Base-by-base conservation (phyloP, 305 asterid genomes). In the Rubia balearica region DNA sequence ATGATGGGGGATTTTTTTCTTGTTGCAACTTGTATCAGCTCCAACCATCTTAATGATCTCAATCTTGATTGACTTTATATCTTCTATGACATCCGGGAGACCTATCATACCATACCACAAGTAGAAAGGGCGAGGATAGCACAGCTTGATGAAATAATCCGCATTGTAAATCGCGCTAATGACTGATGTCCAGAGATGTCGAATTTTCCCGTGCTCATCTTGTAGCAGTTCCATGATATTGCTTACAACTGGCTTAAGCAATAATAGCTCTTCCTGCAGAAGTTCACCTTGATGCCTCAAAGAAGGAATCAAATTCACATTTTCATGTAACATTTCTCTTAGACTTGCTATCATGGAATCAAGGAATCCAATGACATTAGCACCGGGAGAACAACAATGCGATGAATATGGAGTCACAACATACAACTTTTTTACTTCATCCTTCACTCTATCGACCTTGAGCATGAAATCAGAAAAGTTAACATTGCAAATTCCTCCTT, bases 331-430 rank as follows among this genome's bases (percentile, higher is more conserved):
- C 59, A 36, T 45, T 24, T 53, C 71, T 63, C 71, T 60, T 43
- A 74, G 9, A 36, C 57, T 48, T 2, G 0, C 57, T 38, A 74
- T 5, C 56, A 78, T 27, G 42, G 19, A 22, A 53, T 67, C 66
- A 17, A 69, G 8, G 30, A 61, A 78, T 6, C 72, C 79, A 19
- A 71, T 5, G 10, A 11, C 73, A 74, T 74, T 74, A 61, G 65
- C 61, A 65, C 17, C 51, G 2, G 82, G 82, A 24, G 60, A 74
- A 46, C 67, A 57, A 3, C 6, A 16, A 6, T 51, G 14, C 1
- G 64, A 49, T 68, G 68, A 64, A 24, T 30, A 13, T 56, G 68
- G 68, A n/a, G n/a, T n/a, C n/a, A n/a, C n/a, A n/a, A n/a, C n/a
- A n/a, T n/a, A n/a, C n/a, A n/a, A n/a, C n/a, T 36, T 53, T 36